Evolutionary conservation across 306 rosid genomes (phyloP).

Genomic region (Dryas drummondii): DNA sequence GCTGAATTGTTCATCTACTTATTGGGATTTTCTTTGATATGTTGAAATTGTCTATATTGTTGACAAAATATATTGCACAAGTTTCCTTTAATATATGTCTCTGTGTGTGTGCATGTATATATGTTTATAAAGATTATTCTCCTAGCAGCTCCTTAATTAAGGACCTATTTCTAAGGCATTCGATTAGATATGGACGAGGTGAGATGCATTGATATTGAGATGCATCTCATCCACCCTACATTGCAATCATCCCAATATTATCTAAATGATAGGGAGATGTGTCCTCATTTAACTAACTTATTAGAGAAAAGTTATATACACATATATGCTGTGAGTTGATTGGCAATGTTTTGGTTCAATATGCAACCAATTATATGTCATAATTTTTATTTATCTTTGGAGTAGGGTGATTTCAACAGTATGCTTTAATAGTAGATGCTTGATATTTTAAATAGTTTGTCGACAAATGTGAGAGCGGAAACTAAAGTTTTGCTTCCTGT

Average conservation of each 20-base stretch:
- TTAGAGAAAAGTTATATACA: not conserved
- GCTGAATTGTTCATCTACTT: not conserved
- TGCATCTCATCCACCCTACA: not conserved
- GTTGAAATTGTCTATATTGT: not conserved
- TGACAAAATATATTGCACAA: not conserved
- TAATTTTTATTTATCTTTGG: not conserved
- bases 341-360: not conserved
- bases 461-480: not conserved
- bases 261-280: not conserved
- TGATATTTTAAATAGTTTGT: not conserved
- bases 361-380: not conserved
- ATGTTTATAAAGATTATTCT: not conserved
- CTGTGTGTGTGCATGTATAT: not conserved
- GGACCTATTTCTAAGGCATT: not conserved
- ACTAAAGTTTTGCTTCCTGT: not conserved
- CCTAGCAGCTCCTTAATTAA: not conserved
- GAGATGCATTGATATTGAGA: not conserved
- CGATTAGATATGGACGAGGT: not conserved
- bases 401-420: not conserved
- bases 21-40: not conserved
- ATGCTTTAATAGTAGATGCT: not conserved
- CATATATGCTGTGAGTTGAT: not conserved
- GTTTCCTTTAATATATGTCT: not conserved
- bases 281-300: not conserved
- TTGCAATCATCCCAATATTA: too few species aligned